Conservation (phyloP, 768 basidiomycete genomes). For the Xerocomus spinulosus region DNA sequence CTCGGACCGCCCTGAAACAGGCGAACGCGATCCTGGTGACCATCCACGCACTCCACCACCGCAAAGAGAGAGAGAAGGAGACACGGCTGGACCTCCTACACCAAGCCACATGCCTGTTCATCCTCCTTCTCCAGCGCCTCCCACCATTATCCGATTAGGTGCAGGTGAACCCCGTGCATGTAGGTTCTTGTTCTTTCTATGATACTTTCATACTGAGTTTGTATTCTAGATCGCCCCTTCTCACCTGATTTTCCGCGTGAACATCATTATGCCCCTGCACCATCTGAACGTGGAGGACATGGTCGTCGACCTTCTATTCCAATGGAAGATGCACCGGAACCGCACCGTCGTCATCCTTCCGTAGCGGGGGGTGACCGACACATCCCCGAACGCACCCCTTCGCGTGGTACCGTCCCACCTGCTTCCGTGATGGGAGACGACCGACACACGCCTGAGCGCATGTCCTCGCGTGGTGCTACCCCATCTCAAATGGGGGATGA, state of each 20-base stretch:
- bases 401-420: slow-evolving; percentile 14
- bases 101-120: slow-evolving; percentile 1
- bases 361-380: background rate
- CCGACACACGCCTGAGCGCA: slow-evolving; percentile 10
- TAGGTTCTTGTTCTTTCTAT: slow-evolving; percentile 6
- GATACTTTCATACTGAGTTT: slow-evolving; percentile 2
- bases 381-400: slow-evolving; percentile 10
- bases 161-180: slow-evolving; percentile 12
- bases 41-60: slow-evolving; percentile 10
- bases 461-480: slow-evolving; percentile 6
- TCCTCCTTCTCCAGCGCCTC: slow-evolving; percentile 20
- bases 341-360: slow-evolving; percentile 10
- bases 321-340: slow-evolving; percentile 4
- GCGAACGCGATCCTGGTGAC: slow-evolving; percentile 14
- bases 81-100: slow-evolving; percentile 1
- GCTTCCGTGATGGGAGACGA: slow-evolving; percentile 4
- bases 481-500: background rate
- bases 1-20: slow-evolving; percentile 7
- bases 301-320: background rate
- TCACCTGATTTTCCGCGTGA: slow-evolving; percentile 14
- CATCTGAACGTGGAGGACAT: slow-evolving; percentile 7
- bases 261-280: slow-evolving; percentile 8
- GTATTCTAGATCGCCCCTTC: slow-evolving; percentile 14
- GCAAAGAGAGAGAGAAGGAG: slow-evolving; percentile 16
- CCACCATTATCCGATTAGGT: slow-evolving; percentile 30